Evolutionary conservation across 768 basidiomycete species (phyloP), one percentile per base, ranked within the genome.

Genomic region (Rhizopogon vinicolor): DNA sequence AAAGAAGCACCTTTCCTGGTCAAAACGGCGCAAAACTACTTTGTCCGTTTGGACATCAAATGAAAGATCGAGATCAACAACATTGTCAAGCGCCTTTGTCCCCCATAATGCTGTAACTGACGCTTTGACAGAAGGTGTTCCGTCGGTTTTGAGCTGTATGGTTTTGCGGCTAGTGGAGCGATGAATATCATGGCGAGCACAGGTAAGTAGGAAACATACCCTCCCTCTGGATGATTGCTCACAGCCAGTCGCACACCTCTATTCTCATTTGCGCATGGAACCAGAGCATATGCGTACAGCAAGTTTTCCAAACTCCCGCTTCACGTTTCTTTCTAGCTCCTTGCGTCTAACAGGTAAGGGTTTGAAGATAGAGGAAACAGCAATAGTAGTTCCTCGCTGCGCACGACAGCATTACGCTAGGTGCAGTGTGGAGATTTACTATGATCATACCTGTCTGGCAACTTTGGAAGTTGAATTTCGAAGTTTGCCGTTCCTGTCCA

Each of bases 301-400:
- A 97, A 74, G 6, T 80, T 97, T 97, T 4, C 75, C 83, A 63
- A 89, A 95, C 62, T 98, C 96, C 41, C 93, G 83, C 67, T 96
- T 98, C 1, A 79, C 76, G 61, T 96, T 94, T 52, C 91, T 76
- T 64, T 93, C 87, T 33, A 98, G 80, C 62, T 98, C 97, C 68
- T 95, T 95, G 6, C 93, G 78, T 5, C 96, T 82, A 6, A 99
- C 97, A 1, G 97, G 93, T 0, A 98, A 77, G 1, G 89, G 81
- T 6, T 76, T 73, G 70, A 98, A 98, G 1, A 96, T 75, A 29
- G 82, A 81, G 0, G 81, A 75, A 2, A 97, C 70, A 0, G 74
- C 73, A 18, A 94, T 79, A 0, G 95, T 95, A 0, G 96, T 98
- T 5, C 97, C 97, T 56, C 86, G 79, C 92, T 98, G 63, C 19